Conservation (phyloP, 257 asterid species). For the Phtheirospermum japonicum region DNA sequence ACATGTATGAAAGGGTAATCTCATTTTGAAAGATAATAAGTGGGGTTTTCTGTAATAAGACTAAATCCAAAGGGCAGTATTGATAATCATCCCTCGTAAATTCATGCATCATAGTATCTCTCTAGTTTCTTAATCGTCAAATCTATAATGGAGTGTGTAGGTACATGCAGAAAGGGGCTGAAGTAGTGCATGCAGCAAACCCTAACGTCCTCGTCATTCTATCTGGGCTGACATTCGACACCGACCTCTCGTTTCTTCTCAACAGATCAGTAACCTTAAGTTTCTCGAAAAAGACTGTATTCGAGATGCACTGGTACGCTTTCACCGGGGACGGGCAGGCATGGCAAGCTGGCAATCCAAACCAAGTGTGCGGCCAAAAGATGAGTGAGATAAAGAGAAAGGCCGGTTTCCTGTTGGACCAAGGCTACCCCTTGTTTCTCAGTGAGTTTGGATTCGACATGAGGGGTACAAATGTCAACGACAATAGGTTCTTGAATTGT, state of each 20-base stretch:
- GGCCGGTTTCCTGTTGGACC: constrained; percentile 61
- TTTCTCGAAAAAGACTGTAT: constrained; percentile 62
- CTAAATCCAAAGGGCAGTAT: no score
- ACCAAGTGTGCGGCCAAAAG: constrained; percentile 74
- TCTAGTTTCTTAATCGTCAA: no score
- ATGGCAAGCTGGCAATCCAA: constrained; percentile 66
- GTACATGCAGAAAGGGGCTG: constrained; percentile 89
- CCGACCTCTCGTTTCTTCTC: constrained; percentile 63
- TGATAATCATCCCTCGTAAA: no score
- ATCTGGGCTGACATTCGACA: constrained; percentile 68
- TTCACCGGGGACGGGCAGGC: constrained; percentile 59
- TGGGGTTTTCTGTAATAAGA: no score
- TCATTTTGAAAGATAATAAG: no score
- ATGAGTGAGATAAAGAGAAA: constrained; percentile 40
- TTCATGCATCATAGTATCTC: no score
- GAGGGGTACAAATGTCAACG: constrained; percentile 81
- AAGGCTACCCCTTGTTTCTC: constrained; percentile 86
- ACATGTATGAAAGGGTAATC: no score
- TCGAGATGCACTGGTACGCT: constrained; percentile 84
- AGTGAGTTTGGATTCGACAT: constrained; percentile 86
- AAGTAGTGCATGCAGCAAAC: constrained; percentile 81
- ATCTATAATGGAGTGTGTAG: no score
- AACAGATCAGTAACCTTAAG: constrained; percentile 44
- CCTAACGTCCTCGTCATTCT: constrained; percentile 67
- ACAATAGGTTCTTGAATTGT: constrained; percentile 79